These are phyloP conservation scores for Saccharomycopsis hybrid DNA, from an alignment of 1,139 yeast species.

Conservation along the genomic window DNA sequence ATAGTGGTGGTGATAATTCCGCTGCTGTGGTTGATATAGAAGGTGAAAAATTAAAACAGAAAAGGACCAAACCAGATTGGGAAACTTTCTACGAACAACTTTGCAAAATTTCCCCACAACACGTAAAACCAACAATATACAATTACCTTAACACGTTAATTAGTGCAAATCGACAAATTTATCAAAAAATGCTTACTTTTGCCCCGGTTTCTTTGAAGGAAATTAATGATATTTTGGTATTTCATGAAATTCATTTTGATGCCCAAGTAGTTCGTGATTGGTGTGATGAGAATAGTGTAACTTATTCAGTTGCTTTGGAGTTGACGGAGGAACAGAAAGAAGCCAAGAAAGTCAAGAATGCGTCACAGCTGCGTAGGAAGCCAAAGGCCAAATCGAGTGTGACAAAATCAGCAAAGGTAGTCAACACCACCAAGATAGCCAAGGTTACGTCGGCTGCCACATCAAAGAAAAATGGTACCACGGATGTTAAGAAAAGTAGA, in stretches of 20 bases:
- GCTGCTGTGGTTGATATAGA: not conserved
- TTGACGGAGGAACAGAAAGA: no score
- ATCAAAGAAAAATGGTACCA: no score
- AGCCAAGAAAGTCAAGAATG: no score
- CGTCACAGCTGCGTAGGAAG: no score
- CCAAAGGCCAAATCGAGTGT: no score
- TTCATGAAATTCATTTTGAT: constrained; percentile 8
- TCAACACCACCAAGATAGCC: no score
- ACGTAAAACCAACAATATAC: constrained; percentile 7
- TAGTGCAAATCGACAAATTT: constrained; percentile 1
- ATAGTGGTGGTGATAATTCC: not conserved
- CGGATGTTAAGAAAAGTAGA: no score
- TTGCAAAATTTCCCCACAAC: not conserved
- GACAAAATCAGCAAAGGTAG: no score
- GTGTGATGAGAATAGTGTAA: constrained; percentile 14
- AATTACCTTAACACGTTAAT: constrained; percentile 9
- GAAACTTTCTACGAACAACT: constrained; percentile 4
- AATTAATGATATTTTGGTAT: not conserved
- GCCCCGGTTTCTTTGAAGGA: constrained; percentile 14
- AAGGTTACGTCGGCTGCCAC: no score
- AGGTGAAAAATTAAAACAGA: not conserved
- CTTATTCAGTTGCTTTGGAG: constrained; percentile 6
- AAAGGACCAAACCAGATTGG: not conserved
- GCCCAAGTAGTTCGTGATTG: constrained; percentile 9
- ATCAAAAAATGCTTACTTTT: constrained; percentile 11